A percentile compares a stretch with the other conserved stretches of the same genome.
These are phyloP conservation scores for Clarkia xantiana DNA, from an alignment of 345 rosid species.

Conservation along the genomic window DNA sequence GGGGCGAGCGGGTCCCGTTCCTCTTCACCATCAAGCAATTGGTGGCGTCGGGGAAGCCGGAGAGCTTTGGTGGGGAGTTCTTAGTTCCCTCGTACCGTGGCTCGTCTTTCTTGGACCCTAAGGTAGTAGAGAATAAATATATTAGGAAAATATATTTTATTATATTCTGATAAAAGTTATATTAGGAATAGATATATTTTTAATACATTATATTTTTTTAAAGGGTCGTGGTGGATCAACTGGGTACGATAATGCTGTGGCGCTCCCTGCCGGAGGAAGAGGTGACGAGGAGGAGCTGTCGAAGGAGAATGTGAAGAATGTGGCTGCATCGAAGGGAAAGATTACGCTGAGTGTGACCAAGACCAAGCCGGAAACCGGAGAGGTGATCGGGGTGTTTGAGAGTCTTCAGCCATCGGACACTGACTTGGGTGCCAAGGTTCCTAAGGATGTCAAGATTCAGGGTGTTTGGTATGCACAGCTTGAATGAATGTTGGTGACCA, in stretches of 20 bases:
- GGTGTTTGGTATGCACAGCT: constrained; percentile 98
- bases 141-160: too few species aligned
- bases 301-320: constrained; percentile 73
- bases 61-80: constrained; percentile 54
- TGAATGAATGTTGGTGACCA: too few species aligned
- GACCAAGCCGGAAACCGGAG: constrained; percentile 85
- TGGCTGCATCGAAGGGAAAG: constrained; percentile 57
- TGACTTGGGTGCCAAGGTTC: constrained; percentile 86
- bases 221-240: constrained; percentile 83
- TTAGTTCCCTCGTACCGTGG: constrained; percentile 76
- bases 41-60: constrained; percentile 73
- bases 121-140: too few species aligned
- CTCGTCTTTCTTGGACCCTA: constrained; percentile 82
- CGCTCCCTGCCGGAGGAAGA: constrained; percentile 90
- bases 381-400: constrained; percentile 89
- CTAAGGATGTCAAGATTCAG: constrained; percentile 93
- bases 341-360: constrained; percentile 69
- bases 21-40: constrained; percentile 74
- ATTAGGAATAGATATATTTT: too few species aligned
- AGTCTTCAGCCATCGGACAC: constrained; percentile 97
- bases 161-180: too few species aligned
- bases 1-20: constrained; percentile 86
- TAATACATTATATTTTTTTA: too few species aligned
- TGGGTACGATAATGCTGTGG: constrained; percentile 82
- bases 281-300: constrained; percentile 85